Base-by-base conservation (phyloP, 2,329 filamentous ascomycete species). In the Fusarium algeriense region DNA sequence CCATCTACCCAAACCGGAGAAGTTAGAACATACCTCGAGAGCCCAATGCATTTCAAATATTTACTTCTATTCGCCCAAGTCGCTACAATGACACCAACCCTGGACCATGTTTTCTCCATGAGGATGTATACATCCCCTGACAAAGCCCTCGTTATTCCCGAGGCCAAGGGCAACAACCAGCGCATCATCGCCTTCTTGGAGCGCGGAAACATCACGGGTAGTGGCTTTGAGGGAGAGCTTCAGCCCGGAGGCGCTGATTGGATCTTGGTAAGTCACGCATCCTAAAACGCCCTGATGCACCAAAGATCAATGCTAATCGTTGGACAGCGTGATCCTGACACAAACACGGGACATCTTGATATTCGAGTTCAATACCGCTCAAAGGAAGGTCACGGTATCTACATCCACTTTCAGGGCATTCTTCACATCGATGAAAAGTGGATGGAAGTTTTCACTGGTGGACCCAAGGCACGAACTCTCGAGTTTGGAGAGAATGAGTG, bases 401-500 rank as follows among this genome's bases (percentile, higher is more conserved):
- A 64, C 0, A 23, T 64, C 3, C 26, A 64, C 30, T 56, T 64
- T 7, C 11, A 46, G 1, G 61, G 59, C 1, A 28, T 64, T 12
- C 9, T 64, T 1, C 41, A 64, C 11, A 64, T 64, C 8, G 41
- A 64, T 17, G 46, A 64, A 4, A 64, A 64, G 5, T 64, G 61
- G 59, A 64, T 64, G 59, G 61, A 64, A 3, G 61, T 64, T 1
- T 64, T 64, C 2, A 64, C 59, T 3, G 8, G 35, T 15, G 46
- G 46, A 0, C 41, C 61, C 0, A 48, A 56, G 14, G 59, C 59
- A 7, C 41, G 59, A n/a, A 64, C 61, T 10, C 59, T 64, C 0
- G 48, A 64, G 2, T 64, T 64, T 32, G 61, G 59, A 9, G 59
- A 64, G 23, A 64, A 64, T 0, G 49, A 64, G 3, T 64, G 61